These are phyloP conservation scores for Verticillium tricorpus DNA, from an alignment of 2,329 filamentous ascomycete genomes.

Conservation along the genomic window DNA sequence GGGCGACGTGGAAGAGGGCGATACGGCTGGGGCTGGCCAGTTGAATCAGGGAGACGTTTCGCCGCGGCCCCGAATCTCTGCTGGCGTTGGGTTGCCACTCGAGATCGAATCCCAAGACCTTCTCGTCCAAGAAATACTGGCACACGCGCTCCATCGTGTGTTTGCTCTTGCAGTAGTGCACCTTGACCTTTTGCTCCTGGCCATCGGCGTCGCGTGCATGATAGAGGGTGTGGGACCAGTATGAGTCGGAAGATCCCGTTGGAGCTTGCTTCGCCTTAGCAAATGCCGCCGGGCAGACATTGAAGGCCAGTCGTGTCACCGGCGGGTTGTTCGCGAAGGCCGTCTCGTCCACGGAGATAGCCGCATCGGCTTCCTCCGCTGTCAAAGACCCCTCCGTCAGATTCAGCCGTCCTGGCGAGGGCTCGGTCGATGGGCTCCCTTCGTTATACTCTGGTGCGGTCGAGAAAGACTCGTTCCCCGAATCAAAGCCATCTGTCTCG, in stretches of 20 bases:
- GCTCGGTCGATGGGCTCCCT: background rate
- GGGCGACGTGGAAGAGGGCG: conserved; percentile 74
- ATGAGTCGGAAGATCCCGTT: conserved; percentile 44
- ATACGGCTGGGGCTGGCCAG: conserved; percentile 73
- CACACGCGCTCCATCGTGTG: conserved; percentile 63
- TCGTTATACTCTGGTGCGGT: background rate
- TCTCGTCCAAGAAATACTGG: conserved; percentile 62
- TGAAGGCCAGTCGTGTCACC: conserved; percentile 34
- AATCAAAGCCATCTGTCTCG: background rate
- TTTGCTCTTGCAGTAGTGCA: conserved; percentile 73
- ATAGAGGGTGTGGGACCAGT: conserved; percentile 68
- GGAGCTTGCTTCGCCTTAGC: conserved; percentile 41
- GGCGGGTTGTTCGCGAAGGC: background rate
- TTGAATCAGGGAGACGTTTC: conserved; percentile 78
- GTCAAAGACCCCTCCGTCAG: background rate
- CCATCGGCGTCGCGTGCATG: conserved; percentile 40
- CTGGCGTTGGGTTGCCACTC: conserved; percentile 67
- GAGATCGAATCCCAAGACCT: conserved; percentile 80
- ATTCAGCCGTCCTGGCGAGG: background rate
- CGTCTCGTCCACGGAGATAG: background rate
- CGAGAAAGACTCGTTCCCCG: background rate
- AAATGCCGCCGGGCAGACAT: conserved; percentile 42
- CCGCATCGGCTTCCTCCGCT: background rate
- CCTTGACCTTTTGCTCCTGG: conserved; percentile 48
- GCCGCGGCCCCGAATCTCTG: conserved; percentile 46